Base-by-base conservation (phyloP, 352 stramenopile genomes). In the Pythium dissotocum region DNA sequence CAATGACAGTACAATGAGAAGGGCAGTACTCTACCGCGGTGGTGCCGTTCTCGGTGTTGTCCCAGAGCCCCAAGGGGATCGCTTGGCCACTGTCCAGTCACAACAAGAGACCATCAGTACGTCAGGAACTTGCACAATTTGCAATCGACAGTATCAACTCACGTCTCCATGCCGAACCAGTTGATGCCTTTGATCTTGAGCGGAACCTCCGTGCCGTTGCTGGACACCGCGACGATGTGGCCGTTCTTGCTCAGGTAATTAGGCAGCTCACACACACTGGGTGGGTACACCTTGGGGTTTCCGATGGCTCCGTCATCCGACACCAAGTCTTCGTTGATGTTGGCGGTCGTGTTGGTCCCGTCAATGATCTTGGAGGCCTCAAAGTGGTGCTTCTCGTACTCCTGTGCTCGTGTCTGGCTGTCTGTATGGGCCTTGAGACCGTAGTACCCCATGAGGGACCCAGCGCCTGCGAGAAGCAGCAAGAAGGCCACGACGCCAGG, bases 131-230 rank as follows among this genome's bases (percentile, higher is more conserved):
- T 24, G 21, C 21, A 24, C 21, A 24, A 24, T 24, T 24, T 24
- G 21, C 21, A 24, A 24, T 24, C 21, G 21, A 24, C 21, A 24
- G 21, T 24, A 24, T 24, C 21, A 24, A 24, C 21, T 24, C 21
- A 89, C 69, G 91, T 82, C 61, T 93, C 85, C 83, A 93, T 91
- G 51, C 85, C 83, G 35, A 91, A 89, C 85, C 85, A 93, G 61
- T 90, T 93, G 16, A 90, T 70, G 13, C 85, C 82, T 63, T 93
- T 93, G 77, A 93, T 89, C 53, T 83, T 62, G 49, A 93, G 72
- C 16, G 78, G 70, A 4, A 93, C 69, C 26, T 87, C 77, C 9
- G 76, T 82, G 36, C 78, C 82, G 21, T 85, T 79, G 14, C 69
- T 62, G n/a, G 84, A 55, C 32, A 87, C 73, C 0, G 85, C 87